These are phyloP conservation scores for Leptodontidium sp. DNA, from an alignment of 2,329 filamentous ascomycete genomes.

Conservation along the genomic window DNA sequence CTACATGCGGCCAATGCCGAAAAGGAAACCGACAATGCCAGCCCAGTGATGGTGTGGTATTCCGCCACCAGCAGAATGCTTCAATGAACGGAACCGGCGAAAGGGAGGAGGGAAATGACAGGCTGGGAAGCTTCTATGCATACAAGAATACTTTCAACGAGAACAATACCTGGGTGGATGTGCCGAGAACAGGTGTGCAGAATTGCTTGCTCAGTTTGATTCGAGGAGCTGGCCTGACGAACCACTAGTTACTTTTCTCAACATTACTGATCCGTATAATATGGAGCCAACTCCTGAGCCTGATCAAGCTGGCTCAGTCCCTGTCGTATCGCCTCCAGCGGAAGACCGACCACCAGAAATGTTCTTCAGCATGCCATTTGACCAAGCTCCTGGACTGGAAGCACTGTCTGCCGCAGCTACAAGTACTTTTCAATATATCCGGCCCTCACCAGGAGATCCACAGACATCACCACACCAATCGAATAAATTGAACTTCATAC, in stretches of 20 bases:
- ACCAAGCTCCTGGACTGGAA: conserved; percentile 60
- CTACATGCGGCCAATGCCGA: conserved; percentile 65
- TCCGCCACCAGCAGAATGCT: conserved; percentile 74
- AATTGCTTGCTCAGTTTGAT: background rate
- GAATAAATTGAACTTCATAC: conserved; percentile 62
- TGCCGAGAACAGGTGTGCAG: conserved; percentile 62
- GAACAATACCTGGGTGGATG: conserved; percentile 67
- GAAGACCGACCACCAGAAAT: conserved; percentile 37
- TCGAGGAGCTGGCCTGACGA: background rate
- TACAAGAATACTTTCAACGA: conserved; percentile 72
- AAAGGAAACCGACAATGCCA: conserved; percentile 66
- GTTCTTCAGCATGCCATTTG: conserved; percentile 38
- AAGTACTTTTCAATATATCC: conserved; percentile 48
- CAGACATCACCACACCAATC: conserved; percentile 41
- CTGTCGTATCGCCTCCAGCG: conserved; percentile 31
- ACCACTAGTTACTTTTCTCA: conserved; percentile 63
- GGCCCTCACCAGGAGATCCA: conserved; percentile 36
- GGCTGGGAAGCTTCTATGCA: conserved; percentile 67
- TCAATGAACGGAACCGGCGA: conserved; percentile 66
- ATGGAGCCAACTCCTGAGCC: conserved; percentile 54
- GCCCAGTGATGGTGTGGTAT: conserved; percentile 69
- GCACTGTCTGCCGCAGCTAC: conserved; percentile 61
- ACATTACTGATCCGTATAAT: conserved; percentile 68
- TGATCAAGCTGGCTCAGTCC: conserved; percentile 39
- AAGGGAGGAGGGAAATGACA: conserved; percentile 48